Evolutionary conservation across 768 basidiomycete genomes (phyloP).

Genomic region (Leccinum disarticulatum): DNA sequence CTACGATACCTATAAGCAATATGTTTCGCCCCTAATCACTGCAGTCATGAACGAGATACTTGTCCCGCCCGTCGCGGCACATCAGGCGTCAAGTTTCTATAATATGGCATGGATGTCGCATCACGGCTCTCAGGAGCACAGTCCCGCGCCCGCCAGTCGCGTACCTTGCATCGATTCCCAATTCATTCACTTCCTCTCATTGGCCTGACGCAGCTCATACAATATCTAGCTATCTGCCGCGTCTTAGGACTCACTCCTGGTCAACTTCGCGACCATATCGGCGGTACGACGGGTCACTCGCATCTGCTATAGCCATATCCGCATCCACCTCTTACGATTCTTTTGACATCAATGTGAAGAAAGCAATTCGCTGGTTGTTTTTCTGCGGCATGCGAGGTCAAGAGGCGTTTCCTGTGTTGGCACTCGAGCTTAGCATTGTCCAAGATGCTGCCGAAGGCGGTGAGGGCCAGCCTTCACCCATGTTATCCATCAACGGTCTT

Average conservation of each 20-base stretch:
- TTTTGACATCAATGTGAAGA: constrained; percentile 71
- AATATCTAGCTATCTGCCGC: constrained; percentile 82
- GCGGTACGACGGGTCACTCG: constrained; percentile 94
- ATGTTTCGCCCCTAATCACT: constrained; percentile 70
- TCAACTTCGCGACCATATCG: constrained; percentile 70
- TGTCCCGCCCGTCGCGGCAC: constrained; percentile 62
- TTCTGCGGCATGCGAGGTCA: constrained; percentile 92
- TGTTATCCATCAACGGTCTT: constrained; percentile 89
- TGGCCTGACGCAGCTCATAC: constrained; percentile 92
- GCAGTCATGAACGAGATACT: constrained; percentile 67
- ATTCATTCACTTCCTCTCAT: constrained; percentile 97
- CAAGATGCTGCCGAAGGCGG: constrained; percentile 88
- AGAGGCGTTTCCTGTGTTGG: constrained; percentile 89
- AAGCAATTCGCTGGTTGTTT: constrained; percentile 91
- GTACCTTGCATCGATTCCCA: constrained; percentile 90
- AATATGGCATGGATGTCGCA: constrained; percentile 74
- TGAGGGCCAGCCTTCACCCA: constrained; percentile 90
- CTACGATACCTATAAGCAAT: constrained; percentile 89
- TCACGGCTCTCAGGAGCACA: constrained; percentile 82
- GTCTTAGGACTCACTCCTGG: constrained; percentile 76
- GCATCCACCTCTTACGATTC: constrained; percentile 75
- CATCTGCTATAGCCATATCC: constrained; percentile 93
- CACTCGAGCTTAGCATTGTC: constrained; percentile 85
- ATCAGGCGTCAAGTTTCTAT: constrained; percentile 63
- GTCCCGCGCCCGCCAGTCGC: constrained; percentile 70